Evolutionary conservation across 768 basidiomycete species (phyloP).

Genomic region (Tricholoma saponaceum): DNA sequence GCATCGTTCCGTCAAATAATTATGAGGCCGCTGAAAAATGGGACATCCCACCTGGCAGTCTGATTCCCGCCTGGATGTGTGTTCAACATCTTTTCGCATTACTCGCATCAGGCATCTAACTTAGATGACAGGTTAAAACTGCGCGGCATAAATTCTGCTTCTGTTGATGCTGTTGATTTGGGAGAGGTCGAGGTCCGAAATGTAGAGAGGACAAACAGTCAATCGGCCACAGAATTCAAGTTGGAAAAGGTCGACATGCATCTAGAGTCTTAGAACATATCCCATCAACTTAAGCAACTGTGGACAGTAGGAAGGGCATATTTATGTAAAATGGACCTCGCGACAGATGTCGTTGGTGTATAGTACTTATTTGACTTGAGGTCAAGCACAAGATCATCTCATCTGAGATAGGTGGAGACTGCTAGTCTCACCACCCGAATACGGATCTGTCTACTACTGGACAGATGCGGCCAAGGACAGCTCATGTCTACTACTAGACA

Average conservation of each 20-base stretch:
- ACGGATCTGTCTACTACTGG: too few relatives aligned
- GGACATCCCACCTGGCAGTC: conserved; percentile 67
- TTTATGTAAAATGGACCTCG: too few relatives aligned
- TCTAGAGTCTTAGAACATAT: not conserved
- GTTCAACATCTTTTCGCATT: conserved; percentile 18
- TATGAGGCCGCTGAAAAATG: conserved; percentile 64
- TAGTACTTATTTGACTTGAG: too few relatives aligned
- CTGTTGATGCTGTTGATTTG: not conserved
- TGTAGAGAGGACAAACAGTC: not conserved
- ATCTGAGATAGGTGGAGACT: too few relatives aligned
- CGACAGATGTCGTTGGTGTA: too few relatives aligned
- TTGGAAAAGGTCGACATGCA: not conserved
- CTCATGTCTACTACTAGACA: too few relatives aligned
- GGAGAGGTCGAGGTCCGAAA: not conserved
- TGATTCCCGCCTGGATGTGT: conserved; percentile 70
- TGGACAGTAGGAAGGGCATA: too few relatives aligned
- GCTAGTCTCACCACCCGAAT: too few relatives aligned
- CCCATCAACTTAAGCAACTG: too few relatives aligned
- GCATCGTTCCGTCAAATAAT: conserved; percentile 59
- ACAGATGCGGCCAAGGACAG: too few relatives aligned
- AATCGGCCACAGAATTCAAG: not conserved
- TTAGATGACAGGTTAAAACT: not conserved
- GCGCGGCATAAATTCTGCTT: not conserved
- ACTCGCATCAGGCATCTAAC: not conserved
- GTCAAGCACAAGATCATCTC: too few relatives aligned